Base-by-base conservation (phyloP, 768 basidiomycete genomes). In the Trametes sanguinea region DNA sequence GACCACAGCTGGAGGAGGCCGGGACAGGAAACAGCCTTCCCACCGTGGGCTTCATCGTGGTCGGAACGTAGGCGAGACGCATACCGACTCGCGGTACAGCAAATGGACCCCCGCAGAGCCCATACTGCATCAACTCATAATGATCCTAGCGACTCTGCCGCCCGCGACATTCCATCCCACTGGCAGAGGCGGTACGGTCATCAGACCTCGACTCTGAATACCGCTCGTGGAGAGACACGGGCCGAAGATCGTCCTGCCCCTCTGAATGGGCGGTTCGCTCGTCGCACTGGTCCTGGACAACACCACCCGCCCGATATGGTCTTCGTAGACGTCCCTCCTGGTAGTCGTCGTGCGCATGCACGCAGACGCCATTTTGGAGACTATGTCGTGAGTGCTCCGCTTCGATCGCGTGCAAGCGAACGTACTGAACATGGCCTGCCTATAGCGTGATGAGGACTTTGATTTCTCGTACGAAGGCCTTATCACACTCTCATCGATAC, bases 381-480 rank as follows among this genome's bases (percentile, higher is more conserved):
- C 67, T 83, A 78, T 22, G 71, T 91, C 73, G 88, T 88, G 63
- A 35, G 84, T 76, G 50, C 16, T 3, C 48, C 1, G 6, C 16
- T 32, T 33, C 2, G 11, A 39, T 2, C 27, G 10, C 4, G 7
- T 9, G 4, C 42, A 4, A 16, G n/a, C 32, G 3, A 35, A 2
- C n/a, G 46, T 40, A 35, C 44, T 42, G 22, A 22, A 22, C 29
- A 17, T 2, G 27, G 44, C 16, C 35, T 46, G 60, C 14, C 16
- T 62, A n/a, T 66, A 89, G 89, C 83, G 85, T 54, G 90, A 92
- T 61, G 89, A 92, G 68, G 81, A 90, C 63, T 87, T 90, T 69
- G 88, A 91, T 64, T 73, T 80, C 6, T 92, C 90, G 1, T 92
- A 92, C 67, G 91, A 93, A 71, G 83, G 77, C 42, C 72, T 92